Base-by-base conservation (phyloP, 2,329 filamentous ascomycete genomes). In the Cercospora berteroae region DNA sequence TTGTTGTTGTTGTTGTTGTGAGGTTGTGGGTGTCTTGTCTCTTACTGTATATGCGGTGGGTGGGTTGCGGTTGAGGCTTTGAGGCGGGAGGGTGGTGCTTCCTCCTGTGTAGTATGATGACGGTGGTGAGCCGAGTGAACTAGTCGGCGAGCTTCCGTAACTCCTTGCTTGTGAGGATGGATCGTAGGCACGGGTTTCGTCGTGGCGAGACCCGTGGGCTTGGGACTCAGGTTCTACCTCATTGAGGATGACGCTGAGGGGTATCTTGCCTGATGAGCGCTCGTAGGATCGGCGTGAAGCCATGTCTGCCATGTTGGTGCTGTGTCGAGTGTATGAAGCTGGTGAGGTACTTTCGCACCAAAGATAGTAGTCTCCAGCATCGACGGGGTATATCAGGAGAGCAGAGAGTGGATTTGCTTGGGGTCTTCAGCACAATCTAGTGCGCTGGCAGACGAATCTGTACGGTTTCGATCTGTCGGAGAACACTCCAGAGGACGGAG, bases 231-330 rank as follows among this genome's bases (percentile, higher is more conserved):
- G 63, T 44, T 60, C 57, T 16, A 55, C 42, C 27, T 55, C 63
- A 25, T 65, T 64, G 20, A 67, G 66, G 25, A 67, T 64, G 42
- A 64, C 59, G 27, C 63, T 67, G 44, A 67, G 58, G 23, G 66
- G 66, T 29, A 67, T 67, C 39, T 64, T 67, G 33, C 66, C 66
- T 23, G 66, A 25, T 27, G 65, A 67, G 18, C 65, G 65, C 31
- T 63, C 65, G 25, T 62, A 52, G n/a, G 60, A 56, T 4, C 50
- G 64, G 16, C 64, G 61, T n/a, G 60, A 27, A 9, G 65, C 50
- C 61, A 57, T 64, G 61, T 44, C 50, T 64, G 52, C 48, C 48
- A 36, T 58, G 55, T 20, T 10, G 59, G 12, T 25, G 59, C 23
- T 50, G 42, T 18, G 20, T 20, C 1, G 55, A 36, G 55, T 4